Conservation (phyloP, 192 early-diverging fungal species). For the Martensiomyces pterosporus region DNA sequence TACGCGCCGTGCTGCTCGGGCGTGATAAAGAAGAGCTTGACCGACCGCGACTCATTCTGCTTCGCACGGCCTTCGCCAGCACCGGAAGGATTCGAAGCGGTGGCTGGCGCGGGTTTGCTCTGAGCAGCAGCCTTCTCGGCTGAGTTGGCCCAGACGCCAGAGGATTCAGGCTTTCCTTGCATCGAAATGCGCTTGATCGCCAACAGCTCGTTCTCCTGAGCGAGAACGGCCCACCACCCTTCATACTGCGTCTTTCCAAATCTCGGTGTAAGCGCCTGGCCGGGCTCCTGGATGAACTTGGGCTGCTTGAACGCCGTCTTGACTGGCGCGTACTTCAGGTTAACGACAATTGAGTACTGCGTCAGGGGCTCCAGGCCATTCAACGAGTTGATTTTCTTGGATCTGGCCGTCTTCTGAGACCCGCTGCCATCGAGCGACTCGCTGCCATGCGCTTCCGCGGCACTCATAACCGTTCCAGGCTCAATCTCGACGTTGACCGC, state of each 20-base stretch:
- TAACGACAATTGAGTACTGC: conserved; percentile 50
- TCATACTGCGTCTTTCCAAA: conserved; percentile 94
- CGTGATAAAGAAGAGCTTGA: conserved; percentile 59
- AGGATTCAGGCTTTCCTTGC: conserved; percentile 35
- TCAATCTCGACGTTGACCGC: conserved; percentile 14
- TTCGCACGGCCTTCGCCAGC: conserved; percentile 10
- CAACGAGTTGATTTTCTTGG: conserved; percentile 17
- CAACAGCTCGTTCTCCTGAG: conserved; percentile 67
- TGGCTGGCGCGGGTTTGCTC: neutral
- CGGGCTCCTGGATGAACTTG: conserved; percentile 25
- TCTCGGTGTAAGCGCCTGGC: conserved; percentile 70
- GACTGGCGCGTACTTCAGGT: conserved; percentile 14
- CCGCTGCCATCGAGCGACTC: neutral
- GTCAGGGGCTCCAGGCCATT: conserved; percentile 18
- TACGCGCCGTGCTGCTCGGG: conserved; percentile 60
- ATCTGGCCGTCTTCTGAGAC: neutral
- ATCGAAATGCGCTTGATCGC: conserved; percentile 76
- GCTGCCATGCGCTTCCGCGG: too few relatives aligned
- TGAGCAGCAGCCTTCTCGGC: conserved; percentile 3
- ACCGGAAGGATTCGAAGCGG: conserved; percentile 28
- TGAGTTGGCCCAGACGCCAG: conserved; percentile 10
- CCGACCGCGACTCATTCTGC: conserved; percentile 16
- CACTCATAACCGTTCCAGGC: too few relatives aligned
- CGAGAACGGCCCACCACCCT: conserved; percentile 89
- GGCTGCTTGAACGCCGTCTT: conserved; percentile 21